Evolutionary conservation across 2,329 filamentous ascomycete species (phyloP), one percentile per base, ranked within the genome.

Genomic region (Epichloe elymi): DNA sequence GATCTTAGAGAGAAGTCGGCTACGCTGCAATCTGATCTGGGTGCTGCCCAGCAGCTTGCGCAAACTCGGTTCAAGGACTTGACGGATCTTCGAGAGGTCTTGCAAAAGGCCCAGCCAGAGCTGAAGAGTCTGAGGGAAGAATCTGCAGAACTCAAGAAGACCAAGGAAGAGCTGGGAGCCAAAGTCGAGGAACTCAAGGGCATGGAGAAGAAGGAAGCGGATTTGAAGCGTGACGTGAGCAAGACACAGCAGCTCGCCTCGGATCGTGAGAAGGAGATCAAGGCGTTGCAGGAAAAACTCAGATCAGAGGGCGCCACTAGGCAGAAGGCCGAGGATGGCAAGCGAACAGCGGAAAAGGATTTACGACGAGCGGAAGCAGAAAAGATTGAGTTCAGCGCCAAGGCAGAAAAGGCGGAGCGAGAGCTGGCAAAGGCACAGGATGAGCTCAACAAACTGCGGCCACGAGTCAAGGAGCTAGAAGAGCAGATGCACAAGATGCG

Each of bases 21-120:
- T 2, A 76, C 78, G 0, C 67, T 96, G 17, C 83, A 95, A 61
- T 87, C 85, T 0, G 91, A 98, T 62, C 75, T 97, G 3, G 85
- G 82, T 2, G 89, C 89, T 2, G 85, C 90, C 0, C 83, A 96
- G 63, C 82, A 94, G 66, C 76, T 97, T 12, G 88, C 93, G 0
- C 84, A 94, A 54, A 85, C 80, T 15, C 78, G 93, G 33, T 97
- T 89, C 72, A 95, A 89, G 65, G 90, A 97, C 53, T 71, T 96
- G 2, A 83, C 83, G 0, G 86, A 95, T 30, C 71, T 95, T 44
- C 79, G 84, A 19, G 86, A 91, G 54, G 74, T 90, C 2, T 67
- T 96, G 33, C 83, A 89, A 57, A 57, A 93, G 64, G 79, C 86
- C 0, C 90, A 96, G 61, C 86, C 88, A 0, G 91, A 98, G 66